Conservation (phyloP, 495 filamentous ascomycete species). For the Usnea hakonensis region DNA sequence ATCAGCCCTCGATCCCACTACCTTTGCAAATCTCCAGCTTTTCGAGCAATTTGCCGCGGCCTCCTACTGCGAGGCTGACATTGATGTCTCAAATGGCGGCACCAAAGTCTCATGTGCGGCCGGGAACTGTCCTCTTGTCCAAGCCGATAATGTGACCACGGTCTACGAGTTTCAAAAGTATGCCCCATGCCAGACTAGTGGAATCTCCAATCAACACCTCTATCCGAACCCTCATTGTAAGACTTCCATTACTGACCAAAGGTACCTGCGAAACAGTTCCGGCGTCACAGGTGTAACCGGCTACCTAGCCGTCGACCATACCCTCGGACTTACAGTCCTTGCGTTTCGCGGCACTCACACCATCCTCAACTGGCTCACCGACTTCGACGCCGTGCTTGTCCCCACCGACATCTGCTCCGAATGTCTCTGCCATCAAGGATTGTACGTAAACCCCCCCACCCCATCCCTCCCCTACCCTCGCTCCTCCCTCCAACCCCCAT, state of each 20-base stretch:
- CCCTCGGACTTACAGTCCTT: conserved; percentile 54
- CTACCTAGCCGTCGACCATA: conserved; percentile 59
- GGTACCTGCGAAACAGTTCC: conserved; percentile 31
- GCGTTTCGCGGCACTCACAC: conserved; percentile 61
- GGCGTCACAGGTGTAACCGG: conserved; percentile 55
- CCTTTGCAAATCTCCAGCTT: conserved; percentile 48
- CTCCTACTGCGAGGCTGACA: conserved; percentile 56
- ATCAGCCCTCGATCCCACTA: conserved; percentile 27
- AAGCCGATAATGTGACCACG: conserved; percentile 47
- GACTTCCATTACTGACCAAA: background rate
- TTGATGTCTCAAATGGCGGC: conserved; percentile 37
- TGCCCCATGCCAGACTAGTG: no score
- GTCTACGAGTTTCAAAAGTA: conserved; percentile 56
- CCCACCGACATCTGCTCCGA: conserved; percentile 38
- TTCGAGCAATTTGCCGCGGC: conserved; percentile 65
- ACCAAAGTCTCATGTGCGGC: conserved; percentile 48
- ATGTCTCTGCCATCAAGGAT: conserved; percentile 49
- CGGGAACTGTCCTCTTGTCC: conserved; percentile 55
- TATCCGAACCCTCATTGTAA: background rate
- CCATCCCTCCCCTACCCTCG: background rate
- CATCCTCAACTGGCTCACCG: conserved; percentile 58
- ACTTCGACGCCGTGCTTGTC: conserved; percentile 41
- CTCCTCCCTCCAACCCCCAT: background rate
- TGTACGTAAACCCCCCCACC: conserved; percentile 18
- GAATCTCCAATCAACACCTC: no score